Conservation (phyloP, 139 green algal species). For the Micractinium sp. region DNA sequence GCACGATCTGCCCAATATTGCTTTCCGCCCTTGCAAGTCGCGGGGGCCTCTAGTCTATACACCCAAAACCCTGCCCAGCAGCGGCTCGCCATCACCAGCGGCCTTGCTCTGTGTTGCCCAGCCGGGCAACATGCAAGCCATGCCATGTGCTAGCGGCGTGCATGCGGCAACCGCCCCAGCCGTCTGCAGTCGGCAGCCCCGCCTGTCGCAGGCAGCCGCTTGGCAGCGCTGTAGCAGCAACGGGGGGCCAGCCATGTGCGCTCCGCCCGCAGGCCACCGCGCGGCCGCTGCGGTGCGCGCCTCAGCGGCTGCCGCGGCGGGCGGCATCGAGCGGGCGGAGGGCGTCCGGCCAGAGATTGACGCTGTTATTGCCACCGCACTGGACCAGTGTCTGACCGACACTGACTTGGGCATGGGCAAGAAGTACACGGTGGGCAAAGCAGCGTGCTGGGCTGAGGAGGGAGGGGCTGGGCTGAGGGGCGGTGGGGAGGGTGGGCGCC, state of each 20-base stretch:
- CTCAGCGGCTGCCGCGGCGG: neutral
- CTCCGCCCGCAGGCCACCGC: neutral
- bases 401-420: slow-evolving; percentile 61
- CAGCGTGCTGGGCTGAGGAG: neutral
- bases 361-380: slow-evolving; percentile 61
- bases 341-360: slow-evolving; percentile 61
- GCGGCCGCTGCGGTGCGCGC: neutral
- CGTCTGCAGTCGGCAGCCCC: neutral
- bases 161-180: too few species aligned
- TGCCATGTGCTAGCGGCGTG: neutral
- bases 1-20: too few species aligned
- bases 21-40: too few species aligned
- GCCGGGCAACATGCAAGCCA: neutral
- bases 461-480: neutral
- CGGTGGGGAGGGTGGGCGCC: neutral
- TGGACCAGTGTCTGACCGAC: slow-evolving; percentile 61
- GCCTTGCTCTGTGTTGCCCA: too few species aligned
- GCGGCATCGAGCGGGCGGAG: slow-evolving; percentile 40
- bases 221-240: neutral
- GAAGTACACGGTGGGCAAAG: slow-evolving; percentile 34
- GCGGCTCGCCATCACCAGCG: too few species aligned
- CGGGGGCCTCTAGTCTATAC: too few species aligned
- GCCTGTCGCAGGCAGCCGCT: neutral
- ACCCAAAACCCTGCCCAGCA: too few species aligned
- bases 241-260: too few species aligned